Base-by-base conservation (phyloP, 805 yeast species). In the Crinitomyces ghanaensis region DNA sequence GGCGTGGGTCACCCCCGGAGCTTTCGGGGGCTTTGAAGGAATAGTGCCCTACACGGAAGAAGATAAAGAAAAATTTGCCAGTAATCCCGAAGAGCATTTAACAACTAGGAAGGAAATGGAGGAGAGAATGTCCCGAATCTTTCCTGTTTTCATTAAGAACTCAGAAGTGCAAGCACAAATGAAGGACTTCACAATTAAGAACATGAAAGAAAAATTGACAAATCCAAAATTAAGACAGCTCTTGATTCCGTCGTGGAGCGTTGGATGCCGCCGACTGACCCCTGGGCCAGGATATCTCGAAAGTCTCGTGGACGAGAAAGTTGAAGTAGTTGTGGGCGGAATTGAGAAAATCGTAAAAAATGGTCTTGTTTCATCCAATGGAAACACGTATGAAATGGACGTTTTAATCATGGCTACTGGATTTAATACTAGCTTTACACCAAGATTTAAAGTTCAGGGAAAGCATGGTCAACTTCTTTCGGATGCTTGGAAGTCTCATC, bases 231-330 rank as follows among this genome's bases (percentile, higher is more conserved):
- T 25, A 7, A 36, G 41, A 26, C 41, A 42, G 14, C 38, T 39
- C 20, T 34, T 34, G 14, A 34, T 45, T 25, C 53, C 52, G 4
- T 42, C 35, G 16, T 43, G 35, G 24, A 30, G 28, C 14, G 40
- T 44, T 7, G 50, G 49, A 17, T 41, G 49, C 22, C 36, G 50
- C 16, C 39, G 51, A 17, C 35, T 43, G 6, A 36, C 48, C 8
- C 45, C 50, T 12, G 53, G 49, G n/a, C 35, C 33, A 6, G 37
- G 35, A 15, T 48, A 48, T 33, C 34, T 44, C 20, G 49, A 46
- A 26, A 22, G 41, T 18, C 35, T 44, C 12, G 31, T 31, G 3
- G 33, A 41, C 11, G 38, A 32, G 6, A 48, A 46, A 31, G 53
- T 49, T 3, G 43, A 45, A 4, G 26, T 40, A 20, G 39, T 36